These are phyloP conservation scores for Agarophyton chilense DNA, from an alignment of 23 red algal genomes.

Conservation along the genomic window DNA sequence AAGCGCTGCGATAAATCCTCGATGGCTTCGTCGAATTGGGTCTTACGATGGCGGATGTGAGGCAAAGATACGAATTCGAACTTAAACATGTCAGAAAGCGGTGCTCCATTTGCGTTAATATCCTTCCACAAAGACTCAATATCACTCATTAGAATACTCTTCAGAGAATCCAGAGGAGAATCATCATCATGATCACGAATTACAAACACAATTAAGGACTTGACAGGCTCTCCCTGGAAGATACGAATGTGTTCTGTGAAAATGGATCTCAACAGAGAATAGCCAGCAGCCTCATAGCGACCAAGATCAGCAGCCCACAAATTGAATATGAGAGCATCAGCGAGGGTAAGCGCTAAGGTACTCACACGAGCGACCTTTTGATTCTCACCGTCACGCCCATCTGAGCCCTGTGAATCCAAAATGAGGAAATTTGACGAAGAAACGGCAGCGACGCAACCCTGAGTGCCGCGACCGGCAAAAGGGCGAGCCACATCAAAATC, in stretches of 20 bases:
- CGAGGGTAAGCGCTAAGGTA: slow-evolving; percentile 73
- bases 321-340: slow-evolving; percentile 87
- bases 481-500: slow-evolving; percentile 49
- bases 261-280: slow-evolving; percentile 81
- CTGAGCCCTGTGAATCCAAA: slow-evolving; percentile 70
- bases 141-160: slow-evolving; percentile 71
- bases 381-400: slow-evolving; percentile 64
- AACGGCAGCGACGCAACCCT: slow-evolving; percentile 47
- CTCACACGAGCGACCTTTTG: slow-evolving; percentile 74
- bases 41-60: slow-evolving; percentile 76
- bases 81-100: slow-evolving; percentile 75
- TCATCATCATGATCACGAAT: slow-evolving; percentile 96
- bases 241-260: slow-evolving; percentile 86
- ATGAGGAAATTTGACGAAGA: slow-evolving; percentile 11
- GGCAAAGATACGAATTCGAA: slow-evolving; percentile 90
- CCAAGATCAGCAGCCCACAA: slow-evolving; percentile 92
- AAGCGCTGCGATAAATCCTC: slow-evolving; percentile 66
- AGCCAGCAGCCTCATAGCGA: slow-evolving; percentile 93
- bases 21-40: slow-evolving; percentile 74
- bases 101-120: slow-evolving; percentile 52
- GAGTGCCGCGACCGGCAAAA: slow-evolving; percentile 53
- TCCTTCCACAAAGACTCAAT: slow-evolving; percentile 76
- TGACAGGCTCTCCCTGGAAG: slow-evolving; percentile 68
- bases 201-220: slow-evolving; percentile 82
- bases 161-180: slow-evolving; percentile 62